Evolutionary conservation across 257 asterid genomes (phyloP), one percentile per base, ranked within the genome.

Genomic region (Nicotiana sylvestris): DNA sequence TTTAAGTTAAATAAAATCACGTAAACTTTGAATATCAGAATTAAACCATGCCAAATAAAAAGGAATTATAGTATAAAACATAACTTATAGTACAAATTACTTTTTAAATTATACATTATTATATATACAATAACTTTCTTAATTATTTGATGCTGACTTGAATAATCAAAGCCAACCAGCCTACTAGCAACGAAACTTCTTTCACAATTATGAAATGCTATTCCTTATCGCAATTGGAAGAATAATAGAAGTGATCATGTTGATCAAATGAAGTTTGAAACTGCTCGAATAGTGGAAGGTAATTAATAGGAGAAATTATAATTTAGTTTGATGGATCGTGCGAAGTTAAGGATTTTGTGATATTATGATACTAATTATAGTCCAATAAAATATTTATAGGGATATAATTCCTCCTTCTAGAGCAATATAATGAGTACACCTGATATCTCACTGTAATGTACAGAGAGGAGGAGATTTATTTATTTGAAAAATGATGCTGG

Each of bases 361-460:
- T 70, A 70, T 70, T 70, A 39, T 39, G 60, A 43, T 70, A 11
- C 21, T 46, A 12, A 46, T 72, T 6, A 57, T 18, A 11, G 18
- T 64, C 37, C 68, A 64, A 64, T 25, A 3, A 25, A 9, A 25
- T 9, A 2, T 9, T 62, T 6, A 1, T 62, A 5, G 5, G 5
- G 13, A 11, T 25, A 6, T 39, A 6, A 39, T 62, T 35, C 1
- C 2, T 69, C 17, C 77, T 39, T 69, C 77, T 10, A 39, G 18
- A 39, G 18, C 1, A 21, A 21, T 21, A 21, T 21, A 21, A 21
- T 21, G 21, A 21, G 21, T 21, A 70, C 58, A 43, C 35, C 11
- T 49, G 25, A 49, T 74, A 74, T 74, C 43, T 74, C 80, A 74
- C 62, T 27, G 43, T 74, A 74, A 74, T 74, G 64, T 43, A 49